Evolutionary conservation across 2,329 filamentous ascomycete species (phyloP).

Genomic region (Colletotrichum noveboracense): DNA sequence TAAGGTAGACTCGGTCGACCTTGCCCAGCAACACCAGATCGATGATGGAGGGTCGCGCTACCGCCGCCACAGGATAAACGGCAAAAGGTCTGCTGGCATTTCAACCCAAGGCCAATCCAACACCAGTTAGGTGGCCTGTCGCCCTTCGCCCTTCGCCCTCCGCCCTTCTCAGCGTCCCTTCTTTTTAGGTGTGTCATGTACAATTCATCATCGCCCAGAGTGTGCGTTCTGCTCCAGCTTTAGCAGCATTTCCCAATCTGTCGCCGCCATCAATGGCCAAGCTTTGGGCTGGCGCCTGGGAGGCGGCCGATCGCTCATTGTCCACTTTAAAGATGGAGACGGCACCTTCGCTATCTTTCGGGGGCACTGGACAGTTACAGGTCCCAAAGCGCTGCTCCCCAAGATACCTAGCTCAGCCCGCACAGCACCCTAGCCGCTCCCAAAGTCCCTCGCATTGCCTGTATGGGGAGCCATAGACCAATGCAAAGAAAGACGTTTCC

Average conservation of each 20-base stretch:
- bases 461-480: not conserved
- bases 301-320: not conserved
- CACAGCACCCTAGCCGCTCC: not conserved
- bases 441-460: conserved; percentile 7
- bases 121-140: not conserved
- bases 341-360: not conserved
- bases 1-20: not conserved
- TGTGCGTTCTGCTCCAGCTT: not conserved
- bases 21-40: not conserved
- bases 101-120: not conserved
- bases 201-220: not conserved
- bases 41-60: not conserved
- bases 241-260: not conserved
- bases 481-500: not conserved
- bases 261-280: not conserved
- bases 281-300: not conserved
- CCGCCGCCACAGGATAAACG: not conserved
- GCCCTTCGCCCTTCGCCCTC: not conserved
- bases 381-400: not conserved
- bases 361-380: not conserved
- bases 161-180: not conserved
- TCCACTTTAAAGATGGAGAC: not conserved
- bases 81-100: not conserved
- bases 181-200: not conserved
- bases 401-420: conserved; percentile 12